Conservation (phyloP, 2,329 filamentous ascomycete species). For the Aureobasidium pullulans region DNA sequence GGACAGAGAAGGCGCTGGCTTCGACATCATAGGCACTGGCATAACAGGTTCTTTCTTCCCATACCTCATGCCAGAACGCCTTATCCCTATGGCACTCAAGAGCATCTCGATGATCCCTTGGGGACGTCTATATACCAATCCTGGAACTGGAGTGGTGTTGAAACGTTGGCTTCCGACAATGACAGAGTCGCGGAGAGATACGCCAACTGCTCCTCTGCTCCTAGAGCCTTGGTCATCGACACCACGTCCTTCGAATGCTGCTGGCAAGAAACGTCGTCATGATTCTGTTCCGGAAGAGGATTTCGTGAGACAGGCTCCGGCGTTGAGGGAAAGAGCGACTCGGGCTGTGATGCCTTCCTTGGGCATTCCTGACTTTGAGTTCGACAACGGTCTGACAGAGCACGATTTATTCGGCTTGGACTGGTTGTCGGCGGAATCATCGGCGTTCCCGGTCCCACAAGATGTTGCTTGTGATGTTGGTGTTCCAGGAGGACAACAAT, state of each 20-base stretch:
- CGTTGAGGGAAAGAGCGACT: neutral
- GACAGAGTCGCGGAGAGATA: neutral
- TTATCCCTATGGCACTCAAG: neutral
- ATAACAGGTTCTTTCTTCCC: slow-evolving; percentile 3
- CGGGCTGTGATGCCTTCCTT: neutral
- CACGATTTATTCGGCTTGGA: neutral
- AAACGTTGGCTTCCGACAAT: neutral
- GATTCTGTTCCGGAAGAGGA: neutral
- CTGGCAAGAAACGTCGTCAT: neutral
- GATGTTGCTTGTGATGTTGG: neutral
- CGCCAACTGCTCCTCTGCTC: neutral
- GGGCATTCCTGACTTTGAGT: neutral
- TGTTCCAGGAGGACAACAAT: neutral
- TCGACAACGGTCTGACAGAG: neutral
- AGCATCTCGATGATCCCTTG: neutral
- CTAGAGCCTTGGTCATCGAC: neutral
- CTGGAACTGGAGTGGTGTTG: neutral
- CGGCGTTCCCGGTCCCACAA: neutral
- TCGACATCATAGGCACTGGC: neutral
- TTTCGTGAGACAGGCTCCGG: neutral
- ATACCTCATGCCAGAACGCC: neutral
- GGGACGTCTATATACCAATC: neutral
- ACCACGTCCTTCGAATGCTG: neutral
- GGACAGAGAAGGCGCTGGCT: neutral
- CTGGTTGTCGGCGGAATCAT: neutral